Conservation (phyloP, 2,329 filamentous ascomycete species). For the Colletotrichum magnum region DNA sequence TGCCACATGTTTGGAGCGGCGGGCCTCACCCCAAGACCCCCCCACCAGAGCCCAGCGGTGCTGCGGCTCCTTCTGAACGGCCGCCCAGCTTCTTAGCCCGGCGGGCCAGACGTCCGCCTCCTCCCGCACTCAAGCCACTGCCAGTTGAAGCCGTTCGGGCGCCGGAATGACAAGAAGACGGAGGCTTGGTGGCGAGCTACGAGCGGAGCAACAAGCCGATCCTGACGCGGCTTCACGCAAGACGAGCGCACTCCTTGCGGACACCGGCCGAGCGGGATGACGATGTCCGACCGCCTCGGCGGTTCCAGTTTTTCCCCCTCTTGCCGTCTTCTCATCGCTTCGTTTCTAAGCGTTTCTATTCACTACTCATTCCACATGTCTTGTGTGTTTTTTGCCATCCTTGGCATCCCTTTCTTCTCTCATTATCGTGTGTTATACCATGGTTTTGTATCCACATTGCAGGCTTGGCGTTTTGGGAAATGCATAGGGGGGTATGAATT, state of each 20-base stretch:
- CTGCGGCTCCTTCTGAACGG: conserved; percentile 5
- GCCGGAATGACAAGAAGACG: conserved; percentile 22
- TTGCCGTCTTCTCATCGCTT: not conserved
- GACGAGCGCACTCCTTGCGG: conserved; percentile 12
- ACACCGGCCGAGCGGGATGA: conserved; percentile 24
- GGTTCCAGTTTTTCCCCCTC: conserved; percentile 2
- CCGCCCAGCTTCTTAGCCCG: conserved; percentile 19
- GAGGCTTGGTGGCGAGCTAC: conserved; percentile 14
- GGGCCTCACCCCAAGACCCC: not conserved
- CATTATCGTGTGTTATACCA: conserved; percentile 7
- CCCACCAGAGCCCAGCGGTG: not conserved
- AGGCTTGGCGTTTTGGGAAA: conserved; percentile 38
- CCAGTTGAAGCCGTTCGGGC: conserved; percentile 29
- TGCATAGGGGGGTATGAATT: conserved; percentile 7
- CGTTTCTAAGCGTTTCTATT: conserved; percentile 1
- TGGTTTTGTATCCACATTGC: conserved; percentile 22
- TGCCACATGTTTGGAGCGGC: conserved; percentile 11
- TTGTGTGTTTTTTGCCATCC: not conserved
- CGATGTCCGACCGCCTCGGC: conserved; percentile 14
- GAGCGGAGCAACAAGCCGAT: conserved; percentile 21
- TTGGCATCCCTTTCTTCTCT: not conserved
- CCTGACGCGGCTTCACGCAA: conserved; percentile 20
- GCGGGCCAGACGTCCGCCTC: conserved; percentile 8
- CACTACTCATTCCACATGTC: not conserved
- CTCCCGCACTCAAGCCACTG: conserved; percentile 34